These are phyloP conservation scores for Volvox reticuliferus DNA, from an alignment of 139 green algal genomes.

Conservation along the genomic window DNA sequence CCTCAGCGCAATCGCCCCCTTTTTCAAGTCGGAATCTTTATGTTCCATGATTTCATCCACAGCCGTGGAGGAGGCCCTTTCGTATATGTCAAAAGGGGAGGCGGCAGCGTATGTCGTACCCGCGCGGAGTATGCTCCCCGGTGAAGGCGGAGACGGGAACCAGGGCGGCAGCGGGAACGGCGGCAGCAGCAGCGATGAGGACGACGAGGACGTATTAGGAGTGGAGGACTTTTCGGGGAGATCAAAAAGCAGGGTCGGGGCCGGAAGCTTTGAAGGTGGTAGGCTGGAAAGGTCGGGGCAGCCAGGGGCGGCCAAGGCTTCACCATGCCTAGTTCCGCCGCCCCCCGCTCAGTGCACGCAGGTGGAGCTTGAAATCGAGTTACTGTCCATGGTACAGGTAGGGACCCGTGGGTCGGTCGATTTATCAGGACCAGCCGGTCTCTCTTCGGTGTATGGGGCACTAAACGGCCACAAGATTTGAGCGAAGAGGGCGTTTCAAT, in stretches of 20 bases:
- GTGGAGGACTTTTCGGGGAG: not conserved
- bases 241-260: not conserved
- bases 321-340: slow-evolving; percentile 49
- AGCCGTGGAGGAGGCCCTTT: slow-evolving; percentile 70
- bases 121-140: slow-evolving; percentile 44
- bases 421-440: not conserved
- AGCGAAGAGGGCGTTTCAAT: too few relatives aligned
- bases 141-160: too few relatives aligned
- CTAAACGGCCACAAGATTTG: too few relatives aligned
- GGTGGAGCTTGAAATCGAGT: slow-evolving; percentile 71
- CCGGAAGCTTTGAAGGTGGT: not conserved
- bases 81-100: slow-evolving; percentile 68
- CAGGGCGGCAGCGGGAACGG: slow-evolving; percentile 24
- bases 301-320: not conserved
- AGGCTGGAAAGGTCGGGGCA: not conserved
- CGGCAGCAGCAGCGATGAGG: slow-evolving; percentile 18
- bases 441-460: not conserved
- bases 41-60: not conserved
- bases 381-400: slow-evolving; percentile 74
- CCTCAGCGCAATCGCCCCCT: too few relatives aligned
- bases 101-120: slow-evolving; percentile 60
- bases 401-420: not conserved
- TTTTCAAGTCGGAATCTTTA: too few relatives aligned
- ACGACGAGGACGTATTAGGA: not conserved
- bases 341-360: slow-evolving; percentile 49